Conservation (phyloP, 768 basidiomycete genomes). For the Hemileccinum impolitum region DNA sequence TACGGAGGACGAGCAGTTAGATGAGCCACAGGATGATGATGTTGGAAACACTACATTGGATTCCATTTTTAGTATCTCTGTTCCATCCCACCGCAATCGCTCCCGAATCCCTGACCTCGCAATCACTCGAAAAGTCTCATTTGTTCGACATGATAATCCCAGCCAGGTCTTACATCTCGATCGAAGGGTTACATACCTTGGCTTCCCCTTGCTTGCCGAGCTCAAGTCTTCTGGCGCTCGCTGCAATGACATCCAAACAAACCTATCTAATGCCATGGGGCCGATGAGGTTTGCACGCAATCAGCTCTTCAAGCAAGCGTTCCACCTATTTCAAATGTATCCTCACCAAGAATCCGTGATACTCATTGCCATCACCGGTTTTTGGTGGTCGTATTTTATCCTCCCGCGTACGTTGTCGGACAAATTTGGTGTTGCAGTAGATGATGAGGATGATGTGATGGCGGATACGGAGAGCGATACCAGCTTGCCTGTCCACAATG, state of each 20-base stretch:
- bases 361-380: neutral
- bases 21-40: neutral
- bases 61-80: neutral
- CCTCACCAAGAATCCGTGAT: neutral
- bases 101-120: neutral
- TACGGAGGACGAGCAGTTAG: neutral
- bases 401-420: too few relatives aligned
- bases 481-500: too few relatives aligned
- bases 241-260: neutral
- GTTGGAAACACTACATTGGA: neutral
- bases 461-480: too few relatives aligned
- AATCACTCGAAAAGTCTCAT: neutral
- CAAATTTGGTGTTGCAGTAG: too few relatives aligned
- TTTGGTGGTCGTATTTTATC: constrained; percentile 1
- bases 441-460: too few relatives aligned
- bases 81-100: neutral
- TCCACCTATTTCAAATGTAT: neutral
- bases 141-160: neutral
- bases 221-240: neutral
- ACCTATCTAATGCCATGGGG: neutral
- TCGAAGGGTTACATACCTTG: too few relatives aligned
- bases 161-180: too few relatives aligned
- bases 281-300: neutral
- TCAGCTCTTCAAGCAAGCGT: neutral
- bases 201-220: too few relatives aligned